Percentiles rank a stretch among this genome's conserved stretches.
Evolutionary conservation across 352 stramenopile genomes (phyloP).

Genomic region (Elongisporangium prolatum): DNA sequence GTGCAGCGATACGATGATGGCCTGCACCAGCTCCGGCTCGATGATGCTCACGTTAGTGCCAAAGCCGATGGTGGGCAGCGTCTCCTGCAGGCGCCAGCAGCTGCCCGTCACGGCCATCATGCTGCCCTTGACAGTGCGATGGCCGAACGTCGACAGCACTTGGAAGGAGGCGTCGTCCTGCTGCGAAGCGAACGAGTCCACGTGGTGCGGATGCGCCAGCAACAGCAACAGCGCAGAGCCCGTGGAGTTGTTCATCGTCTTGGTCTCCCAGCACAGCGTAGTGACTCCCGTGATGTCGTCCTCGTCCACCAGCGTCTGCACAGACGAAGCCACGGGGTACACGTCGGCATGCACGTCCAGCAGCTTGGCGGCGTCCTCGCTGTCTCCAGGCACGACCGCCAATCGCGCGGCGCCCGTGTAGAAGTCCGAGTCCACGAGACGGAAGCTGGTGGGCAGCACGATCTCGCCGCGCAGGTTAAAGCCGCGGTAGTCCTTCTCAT

Average conservation of each 20-base stretch:
- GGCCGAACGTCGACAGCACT: slow-evolving; percentile 41
- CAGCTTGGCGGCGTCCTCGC: slow-evolving; percentile 11
- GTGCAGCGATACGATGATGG: slow-evolving; percentile 43
- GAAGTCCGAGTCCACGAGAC: slow-evolving; percentile 57
- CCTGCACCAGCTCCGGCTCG: slow-evolving; percentile 30
- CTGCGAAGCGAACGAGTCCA: slow-evolving; percentile 31
- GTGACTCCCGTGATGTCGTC: slow-evolving; percentile 21
- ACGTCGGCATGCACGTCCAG: slow-evolving; percentile 51
- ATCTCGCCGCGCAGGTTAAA: slow-evolving; percentile 69
- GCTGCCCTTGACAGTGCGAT: slow-evolving; percentile 75
- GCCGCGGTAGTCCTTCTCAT: slow-evolving; percentile 58
- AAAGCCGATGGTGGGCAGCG: slow-evolving; percentile 51
- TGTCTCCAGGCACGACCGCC: slow-evolving; percentile 44
- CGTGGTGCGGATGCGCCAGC: slow-evolving; percentile 74
- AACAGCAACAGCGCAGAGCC: slow-evolving; percentile 43
- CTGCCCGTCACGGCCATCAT: slow-evolving; percentile 70
- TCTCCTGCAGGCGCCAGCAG: slow-evolving; percentile 57
- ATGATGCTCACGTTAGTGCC: slow-evolving; percentile 21
- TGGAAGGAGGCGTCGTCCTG: slow-evolving; percentile 23
- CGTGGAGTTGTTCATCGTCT: slow-evolving; percentile 23
- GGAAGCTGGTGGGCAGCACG: slow-evolving; percentile 65
- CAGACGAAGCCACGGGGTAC: slow-evolving; percentile 40
- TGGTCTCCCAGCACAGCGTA: slow-evolving; percentile 59
- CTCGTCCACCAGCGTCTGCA: slow-evolving; percentile 33
- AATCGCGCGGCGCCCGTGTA: slow-evolving; percentile 57